These are phyloP conservation scores for Ascoidea tarda DNA, from an alignment of 805 yeast genomes.

Conservation along the genomic window DNA sequence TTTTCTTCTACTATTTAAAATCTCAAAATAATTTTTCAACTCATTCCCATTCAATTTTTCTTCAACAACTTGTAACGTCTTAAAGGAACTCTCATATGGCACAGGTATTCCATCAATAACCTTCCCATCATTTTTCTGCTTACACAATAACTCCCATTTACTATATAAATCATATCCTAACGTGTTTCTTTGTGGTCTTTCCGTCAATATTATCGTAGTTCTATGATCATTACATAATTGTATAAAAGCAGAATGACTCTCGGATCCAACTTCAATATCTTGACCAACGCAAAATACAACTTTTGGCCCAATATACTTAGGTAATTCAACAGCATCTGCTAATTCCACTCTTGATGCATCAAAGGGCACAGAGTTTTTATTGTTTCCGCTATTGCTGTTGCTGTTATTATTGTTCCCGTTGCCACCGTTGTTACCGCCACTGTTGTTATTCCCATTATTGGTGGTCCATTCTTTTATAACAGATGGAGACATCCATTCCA, in stretches of 20 bases:
- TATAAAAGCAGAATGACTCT: constrained; percentile 35
- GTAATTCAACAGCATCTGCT: constrained; percentile 40
- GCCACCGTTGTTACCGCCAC: too few species aligned
- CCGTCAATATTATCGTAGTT: constrained; percentile 66
- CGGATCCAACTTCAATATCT: constrained; percentile 49
- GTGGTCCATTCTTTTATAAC: constrained; percentile 78
- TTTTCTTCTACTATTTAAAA: constrained; percentile 31
- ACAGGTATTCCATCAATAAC: constrained; percentile 52
- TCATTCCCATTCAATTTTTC: constrained; percentile 37
- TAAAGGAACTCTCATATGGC: constrained; percentile 30
- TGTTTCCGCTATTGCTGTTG: constrained; percentile 17
- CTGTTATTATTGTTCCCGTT: too few species aligned
- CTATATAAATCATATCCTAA: constrained; percentile 34
- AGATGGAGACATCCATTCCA: constrained; percentile 93
- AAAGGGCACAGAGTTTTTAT: constrained; percentile 49
- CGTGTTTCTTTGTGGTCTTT: constrained; percentile 34
- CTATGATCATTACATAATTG: constrained; percentile 49
- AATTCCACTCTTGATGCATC: constrained; percentile 53
- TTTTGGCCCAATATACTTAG: constrained; percentile 50
- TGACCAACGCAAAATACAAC: constrained; percentile 68
- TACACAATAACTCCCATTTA: constrained; percentile 36
- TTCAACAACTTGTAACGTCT: constrained; percentile 27
- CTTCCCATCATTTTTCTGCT: constrained; percentile 20
- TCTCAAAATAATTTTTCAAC: constrained; percentile 30
- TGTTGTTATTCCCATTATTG: too few species aligned